phyloP scores from a whole-genome alignment of 2,329 filamentous ascomycete species.

The Monosporascus sp. region DNA sequence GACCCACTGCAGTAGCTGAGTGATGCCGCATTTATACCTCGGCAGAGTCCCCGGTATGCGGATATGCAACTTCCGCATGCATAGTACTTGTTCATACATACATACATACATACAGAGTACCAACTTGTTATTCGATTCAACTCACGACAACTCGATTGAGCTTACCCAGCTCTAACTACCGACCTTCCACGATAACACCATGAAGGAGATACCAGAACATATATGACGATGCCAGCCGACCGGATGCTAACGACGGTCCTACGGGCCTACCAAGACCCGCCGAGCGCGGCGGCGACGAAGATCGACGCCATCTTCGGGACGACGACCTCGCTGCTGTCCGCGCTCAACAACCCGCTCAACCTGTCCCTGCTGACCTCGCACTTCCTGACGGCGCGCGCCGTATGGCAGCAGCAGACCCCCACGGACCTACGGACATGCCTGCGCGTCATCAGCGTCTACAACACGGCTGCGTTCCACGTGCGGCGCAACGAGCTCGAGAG shows the following conservation, averaged over 20 bases:
- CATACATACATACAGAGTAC: too few species aligned
- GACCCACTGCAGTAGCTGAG: too few species aligned
- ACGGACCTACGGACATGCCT: constrained; percentile 54
- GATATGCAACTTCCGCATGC: not conserved
- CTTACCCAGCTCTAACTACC: too few species aligned
- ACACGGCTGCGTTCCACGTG: constrained; percentile 56
- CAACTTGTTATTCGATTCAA: too few species aligned
- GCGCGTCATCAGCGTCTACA: constrained; percentile 65
- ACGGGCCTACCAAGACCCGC: constrained; percentile 50
- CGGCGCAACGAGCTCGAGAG: constrained; percentile 42
- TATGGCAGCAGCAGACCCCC: constrained; percentile 47
- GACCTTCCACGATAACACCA: too few species aligned
- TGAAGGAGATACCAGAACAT: too few species aligned
- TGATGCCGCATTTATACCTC: constrained; percentile 14
- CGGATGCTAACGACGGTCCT: constrained; percentile 62
- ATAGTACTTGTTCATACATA: too few species aligned
- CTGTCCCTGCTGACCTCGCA: constrained; percentile 68
- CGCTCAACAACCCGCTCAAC: constrained; percentile 70
- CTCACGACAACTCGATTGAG: too few species aligned
- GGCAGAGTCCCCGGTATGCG: constrained; percentile 12
- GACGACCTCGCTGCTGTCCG: constrained; percentile 61
- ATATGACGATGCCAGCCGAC: constrained; percentile 55
- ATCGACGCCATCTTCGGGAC: constrained; percentile 58
- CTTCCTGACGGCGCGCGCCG: constrained; percentile 62
- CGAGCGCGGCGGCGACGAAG: constrained; percentile 35